Evolutionary conservation across 2,329 filamentous ascomycete genomes (phyloP), one percentile per base, ranked within the genome.

Genomic region (Epichloe sylvatica): DNA sequence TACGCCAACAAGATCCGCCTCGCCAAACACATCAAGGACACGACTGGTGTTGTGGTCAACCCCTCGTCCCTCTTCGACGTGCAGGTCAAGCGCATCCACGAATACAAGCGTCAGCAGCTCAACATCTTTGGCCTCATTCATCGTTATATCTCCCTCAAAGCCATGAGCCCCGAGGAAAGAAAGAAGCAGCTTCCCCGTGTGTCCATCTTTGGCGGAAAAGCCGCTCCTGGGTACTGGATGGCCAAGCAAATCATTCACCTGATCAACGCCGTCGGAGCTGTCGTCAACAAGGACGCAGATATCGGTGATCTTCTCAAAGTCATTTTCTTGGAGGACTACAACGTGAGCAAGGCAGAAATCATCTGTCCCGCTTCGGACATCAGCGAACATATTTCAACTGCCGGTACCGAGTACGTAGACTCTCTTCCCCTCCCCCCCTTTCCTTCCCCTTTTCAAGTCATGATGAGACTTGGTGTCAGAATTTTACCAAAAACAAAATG

Each of bases 201-300:
- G 9, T 92, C 86, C 51, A 94, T 98, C 66, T 97, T 98, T 64
- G 92, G 92, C 63, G 92, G 92, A 60, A 98, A 98, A 71, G 92
- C 92, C 25, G 92, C 92, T 2, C 92, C 92, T 0, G 92, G 92
- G 15, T 98, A 98, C 74, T 98, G 92, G 92, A 98, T 97, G 92
- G 92, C 92, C 37, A 98, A 98, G 78, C 94, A 92, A 39, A 89
- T 96, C 57, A 98, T 98, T 59, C 91, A 97, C 64, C 78, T 98
- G 51, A 83, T 98, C 73, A 97, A 96, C 72, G 84, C 82, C 53
- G 92, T 97, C 25, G 89, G 88, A 4, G 71, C 80, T 15, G 86
- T 97, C 3, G 84, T 98, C 58, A 98, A 98, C 73, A 86, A 86
- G 39, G 92, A 98, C 61, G 74, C 80, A 41, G 92, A 97, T 35